A percentile compares a stretch with the other conserved stretches of the same genome.
These are phyloP conservation scores for Pseudocercospora eumusae DNA, from an alignment of 2,329 filamentous ascomycete genomes.

Conservation along the genomic window DNA sequence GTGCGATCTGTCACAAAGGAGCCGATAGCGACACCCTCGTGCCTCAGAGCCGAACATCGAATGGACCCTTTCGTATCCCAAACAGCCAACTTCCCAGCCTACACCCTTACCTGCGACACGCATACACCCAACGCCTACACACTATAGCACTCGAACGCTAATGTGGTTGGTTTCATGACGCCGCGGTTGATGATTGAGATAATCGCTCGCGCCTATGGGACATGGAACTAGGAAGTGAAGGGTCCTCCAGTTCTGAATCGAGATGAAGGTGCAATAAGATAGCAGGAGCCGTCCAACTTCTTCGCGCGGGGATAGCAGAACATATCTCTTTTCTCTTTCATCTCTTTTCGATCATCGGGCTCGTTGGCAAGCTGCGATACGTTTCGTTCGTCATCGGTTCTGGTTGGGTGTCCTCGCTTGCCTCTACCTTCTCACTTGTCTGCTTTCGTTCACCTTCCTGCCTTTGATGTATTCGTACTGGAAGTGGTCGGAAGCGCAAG, in stretches of 20 bases:
- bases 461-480: constrained; percentile 1
- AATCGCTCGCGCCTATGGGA: not conserved
- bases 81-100: not conserved
- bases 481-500: not conserved
- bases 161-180: constrained; percentile 3
- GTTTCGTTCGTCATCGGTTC: not conserved
- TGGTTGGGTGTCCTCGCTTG: not conserved
- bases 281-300: not conserved
- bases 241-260: constrained; percentile 1
- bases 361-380: constrained; percentile 3
- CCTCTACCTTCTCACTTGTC: not conserved
- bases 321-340: not conserved
- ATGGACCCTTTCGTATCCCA: not conserved
- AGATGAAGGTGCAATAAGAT: constrained; percentile 4
- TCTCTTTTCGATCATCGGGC: constrained; percentile 2
- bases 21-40: not conserved
- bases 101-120: not conserved
- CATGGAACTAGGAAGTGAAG: not conserved
- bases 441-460: not conserved
- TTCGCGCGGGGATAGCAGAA: not conserved
- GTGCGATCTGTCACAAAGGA: constrained; percentile 1
- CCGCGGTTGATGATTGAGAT: not conserved
- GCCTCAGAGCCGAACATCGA: constrained; percentile 4
- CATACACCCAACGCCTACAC: not conserved
- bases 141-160: not conserved